These are phyloP conservation scores for Thalassiosira hispida DNA, from an alignment of 352 stramenopile species.

Conservation along the genomic window DNA sequence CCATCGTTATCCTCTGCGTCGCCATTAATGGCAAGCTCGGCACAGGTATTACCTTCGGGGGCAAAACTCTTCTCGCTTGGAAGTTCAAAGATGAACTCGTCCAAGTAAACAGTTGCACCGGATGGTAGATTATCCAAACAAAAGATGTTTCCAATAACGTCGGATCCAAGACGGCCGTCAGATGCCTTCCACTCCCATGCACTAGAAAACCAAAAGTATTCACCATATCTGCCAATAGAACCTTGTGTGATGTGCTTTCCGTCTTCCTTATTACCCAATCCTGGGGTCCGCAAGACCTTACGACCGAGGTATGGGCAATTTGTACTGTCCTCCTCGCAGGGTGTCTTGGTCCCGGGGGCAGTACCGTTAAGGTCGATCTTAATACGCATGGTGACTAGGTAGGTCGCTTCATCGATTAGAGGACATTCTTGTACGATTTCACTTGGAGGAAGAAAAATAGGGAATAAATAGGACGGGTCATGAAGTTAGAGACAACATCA, in stretches of 20 bases:
- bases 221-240: constrained; percentile 35
- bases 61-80: constrained; percentile 25
- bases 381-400: constrained; percentile 33
- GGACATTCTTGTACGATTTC: constrained; percentile 28
- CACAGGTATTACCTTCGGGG: constrained; percentile 8
- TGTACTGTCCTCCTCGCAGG: too few species aligned
- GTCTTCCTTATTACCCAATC: too few species aligned
- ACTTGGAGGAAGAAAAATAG: constrained; percentile 7
- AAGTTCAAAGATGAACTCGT: constrained; percentile 33
- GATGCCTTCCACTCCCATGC: constrained; percentile 28
- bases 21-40: constrained; percentile 22
- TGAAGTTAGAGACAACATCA: too few species aligned
- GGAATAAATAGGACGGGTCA: background rate
- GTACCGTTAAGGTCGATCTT: constrained; percentile 15
- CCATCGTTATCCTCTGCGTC: constrained; percentile 30
- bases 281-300: too few species aligned
- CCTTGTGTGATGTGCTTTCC: constrained; percentile 10
- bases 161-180: constrained; percentile 16
- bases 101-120: constrained; percentile 23
- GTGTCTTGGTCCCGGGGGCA: background rate
- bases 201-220: constrained; percentile 52
- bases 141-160: constrained; percentile 35
- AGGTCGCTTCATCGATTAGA: constrained; percentile 19
- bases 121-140: constrained; percentile 19
- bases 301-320: constrained; percentile 16